Percentiles rank a stretch among this genome's conserved stretches.
These are phyloP conservation scores for Musa beccarii DNA, from an alignment of 176 grass and related monocot species.

Conservation along the genomic window DNA sequence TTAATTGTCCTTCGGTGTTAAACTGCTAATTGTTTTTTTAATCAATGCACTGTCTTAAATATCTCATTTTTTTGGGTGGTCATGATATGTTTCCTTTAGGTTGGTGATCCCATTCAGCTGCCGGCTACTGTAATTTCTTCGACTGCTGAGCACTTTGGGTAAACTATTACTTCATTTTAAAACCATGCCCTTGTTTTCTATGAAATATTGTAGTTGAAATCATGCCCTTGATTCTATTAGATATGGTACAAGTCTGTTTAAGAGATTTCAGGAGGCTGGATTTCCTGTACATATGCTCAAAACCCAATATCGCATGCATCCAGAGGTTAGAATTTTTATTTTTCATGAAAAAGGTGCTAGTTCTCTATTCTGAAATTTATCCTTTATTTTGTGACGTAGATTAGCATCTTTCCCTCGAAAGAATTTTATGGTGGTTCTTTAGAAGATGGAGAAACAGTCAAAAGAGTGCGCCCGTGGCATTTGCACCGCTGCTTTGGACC, in stretches of 20 bases:
- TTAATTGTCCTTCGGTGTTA: too few species aligned
- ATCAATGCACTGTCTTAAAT: not conserved
- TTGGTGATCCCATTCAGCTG: conserved; percentile 90
- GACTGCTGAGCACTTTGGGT: conserved; percentile 78
- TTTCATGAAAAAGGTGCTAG: not conserved
- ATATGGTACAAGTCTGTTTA: conserved; percentile 87
- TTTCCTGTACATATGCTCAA: conserved; percentile 98
- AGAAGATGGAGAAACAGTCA: conserved; percentile 65
- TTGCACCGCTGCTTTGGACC: conserved; percentile 64
- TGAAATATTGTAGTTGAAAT: conserved; percentile 11
- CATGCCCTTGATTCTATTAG: conserved; percentile 32
- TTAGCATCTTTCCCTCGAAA: conserved; percentile 90
- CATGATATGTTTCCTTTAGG: conserved; percentile 25
- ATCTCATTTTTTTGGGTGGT: not conserved
- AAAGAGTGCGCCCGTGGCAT: conserved; percentile 54
- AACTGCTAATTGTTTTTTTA: not conserved
- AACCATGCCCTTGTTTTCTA: not conserved
- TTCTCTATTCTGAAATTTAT: conserved; percentile 1
- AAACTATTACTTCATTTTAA: conserved; percentile 11
- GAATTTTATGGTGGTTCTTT: conserved; percentile 81
- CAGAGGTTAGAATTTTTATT: conserved; percentile 41
- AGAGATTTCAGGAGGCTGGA: conserved; percentile 90
- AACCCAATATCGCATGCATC: conserved; percentile 95
- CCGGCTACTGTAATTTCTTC: conserved; percentile 89
- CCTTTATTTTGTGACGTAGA: conserved; percentile 38